Percentiles rank a stretch among this genome's conserved stretches.
Evolutionary conservation across 2,329 filamentous ascomycete genomes (phyloP).

Genomic region (Cladosporium sp.): DNA sequence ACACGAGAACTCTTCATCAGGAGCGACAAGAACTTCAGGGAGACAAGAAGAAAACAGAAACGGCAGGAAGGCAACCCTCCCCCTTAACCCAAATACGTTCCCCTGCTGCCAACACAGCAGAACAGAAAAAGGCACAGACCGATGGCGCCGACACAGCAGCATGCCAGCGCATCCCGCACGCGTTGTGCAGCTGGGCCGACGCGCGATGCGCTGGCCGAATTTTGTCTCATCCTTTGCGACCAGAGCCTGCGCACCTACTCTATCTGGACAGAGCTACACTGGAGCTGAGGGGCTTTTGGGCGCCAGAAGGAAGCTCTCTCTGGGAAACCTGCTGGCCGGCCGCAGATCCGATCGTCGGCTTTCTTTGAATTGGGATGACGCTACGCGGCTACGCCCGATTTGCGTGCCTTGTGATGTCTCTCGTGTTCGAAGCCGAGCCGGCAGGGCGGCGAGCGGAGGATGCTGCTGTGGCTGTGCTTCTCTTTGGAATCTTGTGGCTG

Average conservation of each 20-base stretch:
- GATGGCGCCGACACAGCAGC: not conserved
- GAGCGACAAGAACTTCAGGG: too few relatives aligned
- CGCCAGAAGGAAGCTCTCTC: not conserved
- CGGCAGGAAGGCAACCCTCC: not conserved
- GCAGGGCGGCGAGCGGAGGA: not conserved
- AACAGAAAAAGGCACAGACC: not conserved
- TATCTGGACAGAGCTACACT: not conserved
- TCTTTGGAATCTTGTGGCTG: too few relatives aligned
- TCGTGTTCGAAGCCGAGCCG: not conserved
- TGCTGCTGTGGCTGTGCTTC: not conserved
- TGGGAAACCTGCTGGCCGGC: not conserved
- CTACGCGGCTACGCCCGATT: not conserved
- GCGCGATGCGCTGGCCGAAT: not conserved
- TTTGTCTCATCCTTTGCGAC: not conserved
- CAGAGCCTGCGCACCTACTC: not conserved
- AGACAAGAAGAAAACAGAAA: not conserved
- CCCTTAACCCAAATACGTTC: not conserved
- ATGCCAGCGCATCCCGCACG: conserved; percentile 4
- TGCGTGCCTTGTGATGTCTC: not conserved
- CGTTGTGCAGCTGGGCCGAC: not conserved
- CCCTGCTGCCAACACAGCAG: not conserved
- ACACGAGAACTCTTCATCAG: too few relatives aligned
- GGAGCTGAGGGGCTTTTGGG: too few relatives aligned
- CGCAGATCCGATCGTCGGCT: too few relatives aligned
- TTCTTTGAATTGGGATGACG: too few relatives aligned